Base-by-base conservation (phyloP, 2,329 filamentous ascomycete species). In the Aureobasidium sp. region DNA sequence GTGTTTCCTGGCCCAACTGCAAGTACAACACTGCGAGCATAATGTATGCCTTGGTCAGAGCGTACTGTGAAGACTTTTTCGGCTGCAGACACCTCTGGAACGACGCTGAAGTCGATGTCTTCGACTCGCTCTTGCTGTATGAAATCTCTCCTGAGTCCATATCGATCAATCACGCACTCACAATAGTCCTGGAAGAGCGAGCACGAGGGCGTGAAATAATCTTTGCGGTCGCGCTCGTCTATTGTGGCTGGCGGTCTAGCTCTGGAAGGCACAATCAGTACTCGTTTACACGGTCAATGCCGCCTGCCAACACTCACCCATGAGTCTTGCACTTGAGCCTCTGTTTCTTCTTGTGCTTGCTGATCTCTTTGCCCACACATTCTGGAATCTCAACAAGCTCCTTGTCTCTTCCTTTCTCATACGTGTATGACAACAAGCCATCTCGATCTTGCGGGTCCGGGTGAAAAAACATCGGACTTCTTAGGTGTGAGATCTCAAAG, bases 381-480 rank as follows among this genome's bases (percentile, higher is more conserved):
- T 86, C 85, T 0, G 80, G 75, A 50, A 93, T 86, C 72, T 92
- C 87, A 49, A 81, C 77, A 9, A 91, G 72, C 67, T 93, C 87
- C 6, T 74, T 72, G 61, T 84, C 80, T n/a, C 84, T 74, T 0
- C 79, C 79, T 19, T 80, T 76, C 60, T 81, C 78, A 66, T 88
- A 84, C 0, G 87, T 81, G 71, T 86, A 88, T 0, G 84, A 85
- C 23, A 92, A 74, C 66, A 93, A 74, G 0, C 85, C 85, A 73
- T 93, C 89, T 1, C 88, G 78, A 70, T 93, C 88, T 0, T 81
- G 78, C 0, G 89, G 89, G 67, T 93, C 88, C 15, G 89, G 79
- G 68, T 94, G 89, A 75, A 90, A 93, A 67, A 92, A 88, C 86
- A 93, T 88, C 0, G 88, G 89, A 65, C 87, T 91, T 17, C 89